These are phyloP conservation scores for Oryza australiensis DNA, from an alignment of 176 grass and related monocot genomes.

Conservation along the genomic window DNA sequence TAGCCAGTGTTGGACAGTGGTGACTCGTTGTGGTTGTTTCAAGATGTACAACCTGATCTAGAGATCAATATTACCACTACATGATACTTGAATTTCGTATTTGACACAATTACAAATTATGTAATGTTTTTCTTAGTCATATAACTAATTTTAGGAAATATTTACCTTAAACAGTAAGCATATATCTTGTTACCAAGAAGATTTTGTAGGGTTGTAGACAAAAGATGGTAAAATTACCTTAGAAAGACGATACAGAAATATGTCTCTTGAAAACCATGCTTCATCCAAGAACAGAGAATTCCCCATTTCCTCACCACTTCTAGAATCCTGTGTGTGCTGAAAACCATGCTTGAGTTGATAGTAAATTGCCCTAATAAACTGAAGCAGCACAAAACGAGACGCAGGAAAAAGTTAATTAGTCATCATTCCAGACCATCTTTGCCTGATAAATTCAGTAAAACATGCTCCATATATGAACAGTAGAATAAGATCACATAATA, in stretches of 20 bases:
- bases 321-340: slow-evolving; percentile 48
- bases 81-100: not conserved
- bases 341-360: slow-evolving; percentile 78
- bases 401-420: not conserved
- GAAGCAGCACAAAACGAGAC: slow-evolving; percentile 34
- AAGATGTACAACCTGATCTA: not conserved
- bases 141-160: slow-evolving; percentile 7
- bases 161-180: not conserved
- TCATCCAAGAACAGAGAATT: slow-evolving; percentile 75
- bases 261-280: slow-evolving; percentile 78
- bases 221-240: slow-evolving; percentile 71
- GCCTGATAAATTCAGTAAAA: slow-evolving; percentile 21
- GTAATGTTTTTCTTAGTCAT: not conserved
- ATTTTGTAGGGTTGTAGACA: not conserved
- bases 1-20: not conserved
- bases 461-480: slow-evolving; percentile 5
- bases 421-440: not conserved
- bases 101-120: not conserved
- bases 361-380: slow-evolving; percentile 85
- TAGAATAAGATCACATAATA: slow-evolving; percentile 31
- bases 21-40: not conserved
- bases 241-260: slow-evolving; percentile 76
- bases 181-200: not conserved
- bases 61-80: not conserved
- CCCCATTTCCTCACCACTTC: slow-evolving; percentile 30